Evolutionary conservation across 2,329 filamentous ascomycete species (phyloP).

Genomic region (Dothideomycetidae sp.): DNA sequence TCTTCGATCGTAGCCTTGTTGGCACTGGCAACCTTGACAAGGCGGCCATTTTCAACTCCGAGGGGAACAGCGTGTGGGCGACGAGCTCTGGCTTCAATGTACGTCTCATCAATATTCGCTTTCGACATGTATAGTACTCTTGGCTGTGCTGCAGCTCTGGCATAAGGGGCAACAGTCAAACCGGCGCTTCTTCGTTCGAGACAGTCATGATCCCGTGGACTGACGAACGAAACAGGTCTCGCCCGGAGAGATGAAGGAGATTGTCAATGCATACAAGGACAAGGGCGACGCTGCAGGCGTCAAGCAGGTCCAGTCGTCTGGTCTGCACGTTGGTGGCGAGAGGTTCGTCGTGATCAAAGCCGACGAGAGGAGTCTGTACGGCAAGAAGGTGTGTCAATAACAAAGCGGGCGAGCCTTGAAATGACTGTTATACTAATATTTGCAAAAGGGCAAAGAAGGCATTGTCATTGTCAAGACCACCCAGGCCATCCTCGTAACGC

Average conservation of each 20-base stretch:
- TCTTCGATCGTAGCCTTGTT: slow-evolving; percentile 49
- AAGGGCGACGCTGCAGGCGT: slow-evolving; percentile 36
- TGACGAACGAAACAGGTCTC: too few species aligned
- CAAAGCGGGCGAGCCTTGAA: neutral
- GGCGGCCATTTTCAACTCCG: slow-evolving; percentile 68
- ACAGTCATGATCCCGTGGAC: too few species aligned
- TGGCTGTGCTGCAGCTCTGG: too few species aligned
- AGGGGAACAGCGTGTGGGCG: slow-evolving; percentile 72
- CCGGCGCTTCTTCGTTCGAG: too few species aligned
- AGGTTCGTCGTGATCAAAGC: slow-evolving; percentile 66
- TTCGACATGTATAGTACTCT: too few species aligned
- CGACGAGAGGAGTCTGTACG: slow-evolving; percentile 69
- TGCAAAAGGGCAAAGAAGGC: slow-evolving; percentile 57
- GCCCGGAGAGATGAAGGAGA: slow-evolving; percentile 40
- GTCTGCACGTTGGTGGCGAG: slow-evolving; percentile 60
- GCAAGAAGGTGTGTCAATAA: slow-evolving; percentile 54
- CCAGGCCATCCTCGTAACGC: slow-evolving; percentile 75
- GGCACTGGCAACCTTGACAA: slow-evolving; percentile 67
- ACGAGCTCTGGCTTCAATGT: slow-evolving; percentile 57
- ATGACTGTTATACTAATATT: neutral
- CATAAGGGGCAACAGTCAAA: too few species aligned
- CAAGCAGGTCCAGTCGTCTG: slow-evolving; percentile 55
- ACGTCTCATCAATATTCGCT: too few species aligned
- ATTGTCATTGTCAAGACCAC: slow-evolving; percentile 73
- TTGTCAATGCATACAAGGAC: slow-evolving; percentile 40